These are phyloP conservation scores for Beauveria caledonica DNA, from an alignment of 2,329 filamentous ascomycete genomes.

Conservation along the genomic window DNA sequence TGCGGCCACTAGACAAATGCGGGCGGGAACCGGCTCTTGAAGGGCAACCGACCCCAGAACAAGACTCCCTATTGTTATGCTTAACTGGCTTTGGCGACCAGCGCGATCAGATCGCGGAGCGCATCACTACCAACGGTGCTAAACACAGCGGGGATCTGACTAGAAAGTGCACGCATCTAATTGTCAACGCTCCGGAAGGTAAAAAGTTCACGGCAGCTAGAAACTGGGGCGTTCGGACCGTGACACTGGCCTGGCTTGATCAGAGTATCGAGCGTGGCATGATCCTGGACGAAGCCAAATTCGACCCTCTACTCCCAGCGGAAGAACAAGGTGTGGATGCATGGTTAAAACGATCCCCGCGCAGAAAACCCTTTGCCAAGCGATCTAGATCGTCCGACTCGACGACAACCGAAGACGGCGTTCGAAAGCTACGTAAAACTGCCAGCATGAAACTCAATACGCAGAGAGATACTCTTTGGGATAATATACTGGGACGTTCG, in stretches of 20 bases:
- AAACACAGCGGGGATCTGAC: conserved; percentile 82
- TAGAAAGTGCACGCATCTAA: conserved; percentile 76
- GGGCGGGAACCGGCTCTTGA: conserved; percentile 31
- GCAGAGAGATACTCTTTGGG: conserved; percentile 82
- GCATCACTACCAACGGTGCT: conserved; percentile 64
- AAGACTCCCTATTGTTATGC: conserved; percentile 39
- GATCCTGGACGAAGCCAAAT: conserved; percentile 80
- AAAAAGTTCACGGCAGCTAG: conserved; percentile 88
- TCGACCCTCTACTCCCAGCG: conserved; percentile 62
- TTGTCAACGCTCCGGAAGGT: conserved; percentile 69
- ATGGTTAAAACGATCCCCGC: conserved; percentile 49
- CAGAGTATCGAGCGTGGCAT: conserved; percentile 80
- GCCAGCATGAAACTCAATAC: conserved; percentile 75
- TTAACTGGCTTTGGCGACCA: conserved; percentile 53
- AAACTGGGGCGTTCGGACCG: conserved; percentile 70
- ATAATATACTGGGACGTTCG: conserved; percentile 62
- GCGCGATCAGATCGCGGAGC: conserved; percentile 61
- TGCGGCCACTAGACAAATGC: conserved; percentile 54
- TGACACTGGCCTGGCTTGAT: conserved; percentile 76
- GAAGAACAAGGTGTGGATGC: conserved; percentile 71
- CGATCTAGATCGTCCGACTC: conserved; percentile 43
- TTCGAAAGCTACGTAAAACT: conserved; percentile 77
- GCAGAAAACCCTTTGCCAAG: conserved; percentile 47
- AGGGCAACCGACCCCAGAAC: conserved; percentile 15
- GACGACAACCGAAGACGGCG: conserved; percentile 45